Conservation (phyloP, 257 asterid genomes). For the Solanum okadae region DNA sequence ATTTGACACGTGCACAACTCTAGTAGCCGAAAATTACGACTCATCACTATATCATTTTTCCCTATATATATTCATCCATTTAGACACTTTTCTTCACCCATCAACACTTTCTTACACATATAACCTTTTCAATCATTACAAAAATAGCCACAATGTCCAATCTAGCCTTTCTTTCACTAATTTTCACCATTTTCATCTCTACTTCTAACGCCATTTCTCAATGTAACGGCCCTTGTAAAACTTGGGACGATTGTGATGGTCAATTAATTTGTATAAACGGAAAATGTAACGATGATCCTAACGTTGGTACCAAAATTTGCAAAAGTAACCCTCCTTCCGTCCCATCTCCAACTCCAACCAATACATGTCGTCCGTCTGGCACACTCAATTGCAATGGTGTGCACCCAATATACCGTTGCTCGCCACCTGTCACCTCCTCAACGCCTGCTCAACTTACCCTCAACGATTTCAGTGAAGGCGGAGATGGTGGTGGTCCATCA, state of each 20-base stretch:
- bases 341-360: not conserved
- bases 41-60: not conserved
- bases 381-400: not conserved
- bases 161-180: not conserved
- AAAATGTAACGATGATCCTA: not conserved
- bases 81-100: not conserved
- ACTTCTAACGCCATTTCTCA: not conserved
- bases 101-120: not conserved
- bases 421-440: constrained; percentile 28
- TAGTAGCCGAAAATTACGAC: not conserved
- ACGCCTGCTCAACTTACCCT: constrained; percentile 28
- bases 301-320: not conserved
- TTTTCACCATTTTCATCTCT: not conserved
- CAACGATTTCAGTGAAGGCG: constrained; percentile 30
- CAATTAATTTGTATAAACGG: not conserved
- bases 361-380: not conserved
- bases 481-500: constrained; percentile 28
- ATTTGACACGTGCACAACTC: not conserved
- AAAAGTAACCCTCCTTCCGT: not conserved
- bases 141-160: not conserved
- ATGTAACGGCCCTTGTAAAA: not conserved
- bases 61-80: not conserved
- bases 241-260: not conserved
- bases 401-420: constrained; percentile 13
- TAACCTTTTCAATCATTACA: not conserved